Evolutionary conservation across 257 asterid species (phyloP), one percentile per base, ranked within the genome.

Genomic region (Primulina eburnea): DNA sequence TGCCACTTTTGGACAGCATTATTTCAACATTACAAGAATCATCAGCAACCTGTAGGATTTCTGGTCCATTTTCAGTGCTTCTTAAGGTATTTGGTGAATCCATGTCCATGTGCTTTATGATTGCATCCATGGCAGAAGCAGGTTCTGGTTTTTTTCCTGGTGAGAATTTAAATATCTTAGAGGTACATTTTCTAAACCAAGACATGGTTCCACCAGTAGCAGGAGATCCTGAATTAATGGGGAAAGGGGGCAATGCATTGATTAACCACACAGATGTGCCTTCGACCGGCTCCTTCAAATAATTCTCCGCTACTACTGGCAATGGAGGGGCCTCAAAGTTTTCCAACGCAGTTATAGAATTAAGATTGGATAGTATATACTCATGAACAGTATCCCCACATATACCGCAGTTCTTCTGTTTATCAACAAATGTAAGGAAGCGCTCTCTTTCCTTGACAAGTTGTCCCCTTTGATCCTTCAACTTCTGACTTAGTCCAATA

Each of bases 101-200:
- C 50, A 40, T 9, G 50, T 2, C 16, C 50, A 40, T 3, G 16
- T 40, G 16, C 50, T 11, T 40, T 40, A 16, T 40, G 17, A 40
- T 0, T 2, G 71, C 78, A 74, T 75, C 84, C 67, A 69, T 76
- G 40, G 82, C 80, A 70, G 71, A 66, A 75, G 79, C 86, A 69
- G 80, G 80, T 69, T 85, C 92, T 56, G 68, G 81, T 50, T 78
- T 87, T 82, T 84, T 91, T 72, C 88, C 87, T 10, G 99, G 95
- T 29, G 99, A 94, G 60, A 91, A 79, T 64, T 78, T 87, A 61
- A 91, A 84, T 63, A 94, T 83, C 79, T 78, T 93, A 16, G 98
- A 76, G 35, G 97, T 91, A 73, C 98, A 94, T 73, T 86, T 91
- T 37, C 88, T 86, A 52, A 94, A 79, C 97, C 97, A 94, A 70